phyloP scores from a whole-genome alignment of 306 rosid genomes.

The Albizia julibrissin region DNA sequence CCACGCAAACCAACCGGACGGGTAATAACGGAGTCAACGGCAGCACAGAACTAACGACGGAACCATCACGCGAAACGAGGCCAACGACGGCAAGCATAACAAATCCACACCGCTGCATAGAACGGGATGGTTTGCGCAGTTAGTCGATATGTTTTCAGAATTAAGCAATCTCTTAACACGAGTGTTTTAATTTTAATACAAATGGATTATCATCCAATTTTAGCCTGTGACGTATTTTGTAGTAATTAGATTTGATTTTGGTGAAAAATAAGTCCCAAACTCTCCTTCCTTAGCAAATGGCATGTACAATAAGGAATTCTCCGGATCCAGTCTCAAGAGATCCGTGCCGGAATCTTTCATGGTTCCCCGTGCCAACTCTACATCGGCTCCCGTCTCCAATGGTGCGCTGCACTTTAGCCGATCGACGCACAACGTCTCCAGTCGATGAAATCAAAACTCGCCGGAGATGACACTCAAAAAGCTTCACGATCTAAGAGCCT shows the following conservation, averaged over 20 bases:
- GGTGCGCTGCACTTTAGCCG: background rate
- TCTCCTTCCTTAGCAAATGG: conserved; percentile 76
- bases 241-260: background rate
- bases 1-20: conserved; percentile 27
- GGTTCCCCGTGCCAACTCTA: conserved; percentile 1
- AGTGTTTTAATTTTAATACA: background rate
- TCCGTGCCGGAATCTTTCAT: conserved; percentile 27
- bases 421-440: conserved; percentile 10
- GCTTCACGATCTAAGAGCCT: background rate
- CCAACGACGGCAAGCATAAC: conserved; percentile 43
- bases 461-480: conserved; percentile 32
- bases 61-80: background rate
- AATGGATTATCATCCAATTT: conserved; percentile 5
- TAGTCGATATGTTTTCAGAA: conserved; percentile 2
- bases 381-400: background rate
- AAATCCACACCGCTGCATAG: conserved; percentile 41
- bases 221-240: background rate
- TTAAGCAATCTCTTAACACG: background rate
- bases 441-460: conserved; percentile 39
- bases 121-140: conserved; percentile 31
- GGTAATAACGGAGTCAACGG: conserved; percentile 36
- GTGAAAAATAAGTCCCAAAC: conserved; percentile 46
- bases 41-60: conserved; percentile 37
- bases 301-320: conserved; percentile 52
- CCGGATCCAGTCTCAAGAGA: conserved; percentile 41